Evolutionary conservation across 768 basidiomycete genomes (phyloP), one percentile per base, ranked within the genome.

Genomic region (Vararia minispora): DNA sequence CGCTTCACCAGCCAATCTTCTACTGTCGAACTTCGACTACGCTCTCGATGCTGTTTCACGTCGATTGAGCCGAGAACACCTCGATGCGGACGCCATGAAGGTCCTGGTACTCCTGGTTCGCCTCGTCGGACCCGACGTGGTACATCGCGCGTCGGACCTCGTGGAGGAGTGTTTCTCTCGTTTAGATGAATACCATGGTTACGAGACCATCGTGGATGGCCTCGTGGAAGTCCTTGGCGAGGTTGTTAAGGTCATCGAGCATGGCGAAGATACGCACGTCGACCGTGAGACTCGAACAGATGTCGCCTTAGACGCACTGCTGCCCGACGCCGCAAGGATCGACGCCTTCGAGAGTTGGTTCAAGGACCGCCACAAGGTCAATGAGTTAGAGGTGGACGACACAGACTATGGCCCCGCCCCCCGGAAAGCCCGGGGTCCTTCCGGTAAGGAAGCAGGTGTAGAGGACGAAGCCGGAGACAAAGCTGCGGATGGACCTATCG

Each of bases 161-260:
- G 90, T 98, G 8, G 94, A 95, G 57, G 92, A 95, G 57, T 92
- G 94, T 44, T 98, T 98, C 49, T 94, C 97, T 58, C 77, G 91
- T 21, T 65, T 98, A 14, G 95, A 98, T 51, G 90, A 95, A 46
- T 98, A 76, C 54, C 94, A 98, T 56, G 94, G 91, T 11, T 97
- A 99, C 58, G 76, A 78, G 16, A 55, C 79, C 20, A 61, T 98
- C 16, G 86, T 92, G 2, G 85, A 90, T 45, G 85, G 88, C 0
- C 66, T 99, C 3, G 65, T 97, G 18, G 86, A 86, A 32, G 92
- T 95, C 6, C 59, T 99, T 31, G 72, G 71, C 28, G 86, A 94
- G 45, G 79, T 99, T 9, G 71, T 95, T 39, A 76, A 76, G 37
- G 83, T 79, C 24, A 75, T 95, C 48, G 74, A 77, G 44, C 52